Evolutionary conservation across 2,329 filamentous ascomycete species (phyloP).

Genomic region (Cytospora schulzeri): DNA sequence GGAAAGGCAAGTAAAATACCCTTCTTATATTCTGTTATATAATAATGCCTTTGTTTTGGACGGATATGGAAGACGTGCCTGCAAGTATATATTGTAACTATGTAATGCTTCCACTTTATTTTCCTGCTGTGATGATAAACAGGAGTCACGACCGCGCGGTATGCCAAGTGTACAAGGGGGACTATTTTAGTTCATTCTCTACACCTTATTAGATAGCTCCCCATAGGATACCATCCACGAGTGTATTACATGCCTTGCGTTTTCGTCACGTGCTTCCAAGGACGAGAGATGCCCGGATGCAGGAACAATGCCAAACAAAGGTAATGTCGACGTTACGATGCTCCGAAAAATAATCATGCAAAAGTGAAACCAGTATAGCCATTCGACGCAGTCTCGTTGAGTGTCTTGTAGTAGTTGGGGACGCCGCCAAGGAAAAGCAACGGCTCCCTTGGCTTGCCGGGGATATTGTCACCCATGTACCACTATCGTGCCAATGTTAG

Average conservation of each 20-base stretch:
- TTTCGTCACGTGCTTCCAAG: no score
- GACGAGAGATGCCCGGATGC: not conserved
- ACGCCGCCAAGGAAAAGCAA: constrained; percentile 38
- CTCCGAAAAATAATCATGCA: not conserved
- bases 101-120: not conserved
- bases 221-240: not conserved
- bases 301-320: not conserved
- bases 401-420: constrained; percentile 27
- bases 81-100: not conserved
- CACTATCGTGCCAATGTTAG: constrained; percentile 30
- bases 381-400: constrained; percentile 9
- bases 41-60: not conserved
- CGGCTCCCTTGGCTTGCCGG: constrained; percentile 41
- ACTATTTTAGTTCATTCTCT: not conserved
- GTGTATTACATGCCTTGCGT: not conserved
- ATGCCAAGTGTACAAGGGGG: not conserved
- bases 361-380: constrained; percentile 15
- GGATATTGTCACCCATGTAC: constrained; percentile 46
- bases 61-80: not conserved
- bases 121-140: not conserved
- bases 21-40: not conserved
- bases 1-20: not conserved
- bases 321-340: not conserved
- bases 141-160: not conserved
- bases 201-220: not conserved